Percentiles rank a stretch among this genome's conserved stretches.
Conservation (phyloP, 164 flowering plant genomes). For the Vitis rotundifolia region DNA sequence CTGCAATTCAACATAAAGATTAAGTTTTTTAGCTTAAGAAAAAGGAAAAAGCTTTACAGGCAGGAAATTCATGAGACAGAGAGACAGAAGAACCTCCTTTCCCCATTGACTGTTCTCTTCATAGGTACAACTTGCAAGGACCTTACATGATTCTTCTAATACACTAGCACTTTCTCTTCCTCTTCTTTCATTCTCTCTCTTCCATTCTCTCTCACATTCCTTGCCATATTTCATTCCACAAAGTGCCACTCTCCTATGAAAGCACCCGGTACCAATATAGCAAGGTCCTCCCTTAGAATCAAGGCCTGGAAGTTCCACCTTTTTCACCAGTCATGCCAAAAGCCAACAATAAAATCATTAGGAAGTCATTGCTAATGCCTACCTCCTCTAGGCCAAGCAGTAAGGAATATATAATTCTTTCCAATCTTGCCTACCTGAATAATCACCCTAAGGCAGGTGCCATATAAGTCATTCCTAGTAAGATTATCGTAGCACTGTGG, state of each 20-base stretch:
- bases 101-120: constrained; percentile 44
- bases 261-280: constrained; percentile 43
- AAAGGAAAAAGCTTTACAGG: too few species aligned
- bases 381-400: too few species aligned
- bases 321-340: not conserved
- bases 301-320: constrained; percentile 25
- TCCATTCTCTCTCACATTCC: constrained; percentile 20
- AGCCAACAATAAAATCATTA: not conserved
- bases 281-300: constrained; percentile 37
- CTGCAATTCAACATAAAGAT: constrained; percentile 15
- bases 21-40: not conserved
- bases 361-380: too few species aligned
- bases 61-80: too few species aligned
- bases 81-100: constrained; percentile 26
- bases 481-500: constrained; percentile 21
- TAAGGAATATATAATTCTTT: too few species aligned
- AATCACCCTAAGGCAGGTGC: not conserved
- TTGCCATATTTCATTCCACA: constrained; percentile 26
- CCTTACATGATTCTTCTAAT: constrained; percentile 27
- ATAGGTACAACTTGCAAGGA: constrained; percentile 30
- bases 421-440: constrained; percentile 11
- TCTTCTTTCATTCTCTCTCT: not conserved
- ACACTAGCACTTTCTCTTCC: constrained; percentile 12
- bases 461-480: constrained; percentile 23
- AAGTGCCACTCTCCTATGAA: constrained; percentile 34